phyloP scores from a whole-genome alignment of 495 filamentous ascomycete species.

The Trichoderma gamsii region DNA sequence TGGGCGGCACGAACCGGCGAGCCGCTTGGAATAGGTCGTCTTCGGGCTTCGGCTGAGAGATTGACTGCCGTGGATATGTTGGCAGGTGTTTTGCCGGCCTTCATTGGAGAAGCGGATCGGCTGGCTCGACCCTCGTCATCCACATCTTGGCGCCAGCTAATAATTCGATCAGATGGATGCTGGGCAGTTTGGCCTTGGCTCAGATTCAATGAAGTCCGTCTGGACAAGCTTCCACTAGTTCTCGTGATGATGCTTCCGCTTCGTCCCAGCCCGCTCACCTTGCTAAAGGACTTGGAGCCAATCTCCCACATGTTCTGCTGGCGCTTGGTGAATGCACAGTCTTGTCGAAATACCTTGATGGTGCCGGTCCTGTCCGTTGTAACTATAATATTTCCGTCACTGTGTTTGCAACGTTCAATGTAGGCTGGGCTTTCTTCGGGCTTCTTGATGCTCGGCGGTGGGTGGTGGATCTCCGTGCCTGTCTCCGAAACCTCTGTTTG shows the following conservation, averaged over 20 bases:
- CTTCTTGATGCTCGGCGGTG: constrained; percentile 26
- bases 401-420: constrained; percentile 65
- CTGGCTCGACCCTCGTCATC: constrained; percentile 32
- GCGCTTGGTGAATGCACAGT: constrained; percentile 67
- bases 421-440: constrained; percentile 56
- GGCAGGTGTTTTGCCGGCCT: constrained; percentile 31
- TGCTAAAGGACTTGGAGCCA: constrained; percentile 70
- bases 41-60: constrained; percentile 17
- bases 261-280: constrained; percentile 56
- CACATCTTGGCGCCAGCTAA: constrained; percentile 83
- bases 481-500: constrained; percentile 14
- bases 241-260: constrained; percentile 55
- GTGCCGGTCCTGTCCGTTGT: constrained; percentile 81
- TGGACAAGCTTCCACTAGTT: constrained; percentile 49
- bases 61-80: constrained; percentile 22
- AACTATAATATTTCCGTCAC: constrained; percentile 84
- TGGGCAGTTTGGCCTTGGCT: constrained; percentile 30
- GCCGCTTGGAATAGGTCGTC: constrained; percentile 25
- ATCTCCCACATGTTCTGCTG: constrained; percentile 60
- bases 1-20: constrained; percentile 16
- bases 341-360: constrained; percentile 92
- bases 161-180: constrained; percentile 74
- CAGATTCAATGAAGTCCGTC: constrained; percentile 47
- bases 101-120: constrained; percentile 45
- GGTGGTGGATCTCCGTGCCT: neutral